phyloP scores from a whole-genome alignment of 1,284 basidiomycete genomes.

The Apiotrichum akiyoshidainum region DNA sequence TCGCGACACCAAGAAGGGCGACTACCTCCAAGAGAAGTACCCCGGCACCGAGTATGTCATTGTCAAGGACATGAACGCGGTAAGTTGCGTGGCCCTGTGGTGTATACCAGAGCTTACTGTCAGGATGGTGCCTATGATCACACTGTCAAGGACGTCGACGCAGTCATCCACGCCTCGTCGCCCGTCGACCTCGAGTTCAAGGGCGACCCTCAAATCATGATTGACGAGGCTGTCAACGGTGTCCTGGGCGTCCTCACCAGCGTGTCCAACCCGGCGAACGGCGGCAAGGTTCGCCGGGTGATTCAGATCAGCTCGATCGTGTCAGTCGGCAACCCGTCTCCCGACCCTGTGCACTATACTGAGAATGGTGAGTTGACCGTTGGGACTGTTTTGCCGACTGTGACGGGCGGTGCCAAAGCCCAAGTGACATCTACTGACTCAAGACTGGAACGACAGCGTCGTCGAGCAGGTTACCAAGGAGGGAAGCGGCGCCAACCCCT shows the following conservation, averaged over 20 bases:
- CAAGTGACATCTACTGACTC: too few relatives aligned
- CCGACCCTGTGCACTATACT: background rate
- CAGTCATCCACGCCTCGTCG: conserved; percentile 49
- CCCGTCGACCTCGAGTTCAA: background rate
- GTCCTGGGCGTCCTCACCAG: background rate
- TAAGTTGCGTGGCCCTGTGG: too few relatives aligned
- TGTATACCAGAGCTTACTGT: background rate
- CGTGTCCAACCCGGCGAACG: background rate
- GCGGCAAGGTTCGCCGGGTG: background rate
- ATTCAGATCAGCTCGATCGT: background rate
- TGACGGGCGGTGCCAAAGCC: too few relatives aligned
- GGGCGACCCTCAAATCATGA: background rate
- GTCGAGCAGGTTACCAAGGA: background rate
- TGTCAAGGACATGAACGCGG: background rate
- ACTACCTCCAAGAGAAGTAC: background rate
- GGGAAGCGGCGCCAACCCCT: background rate
- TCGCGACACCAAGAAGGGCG: background rate
- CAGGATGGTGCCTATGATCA: conserved; percentile 61
- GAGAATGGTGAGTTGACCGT: conserved; percentile 1
- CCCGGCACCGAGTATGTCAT: background rate
- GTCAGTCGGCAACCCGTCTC: background rate
- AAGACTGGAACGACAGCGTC: conserved; percentile 3
- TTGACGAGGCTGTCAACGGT: background rate
- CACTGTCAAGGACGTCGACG: conserved; percentile 64
- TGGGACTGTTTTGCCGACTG: too few relatives aligned